Conservation (phyloP, 192 early-diverging fungal genomes). For the Entomortierella lignicola region DNA sequence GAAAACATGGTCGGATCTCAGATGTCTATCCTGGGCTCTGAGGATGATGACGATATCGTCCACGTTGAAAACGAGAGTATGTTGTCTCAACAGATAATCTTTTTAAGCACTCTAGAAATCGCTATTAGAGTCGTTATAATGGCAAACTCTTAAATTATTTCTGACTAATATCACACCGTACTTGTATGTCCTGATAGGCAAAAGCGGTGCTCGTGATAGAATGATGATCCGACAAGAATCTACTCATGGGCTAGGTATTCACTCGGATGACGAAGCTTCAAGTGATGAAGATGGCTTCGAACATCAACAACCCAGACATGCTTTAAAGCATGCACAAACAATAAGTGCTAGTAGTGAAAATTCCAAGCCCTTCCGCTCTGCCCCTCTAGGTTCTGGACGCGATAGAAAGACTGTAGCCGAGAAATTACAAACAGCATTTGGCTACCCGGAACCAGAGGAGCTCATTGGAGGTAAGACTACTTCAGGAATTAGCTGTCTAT, state of each 20-base stretch:
- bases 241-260: slow-evolving; percentile 41
- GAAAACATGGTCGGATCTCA: slow-evolving; percentile 44
- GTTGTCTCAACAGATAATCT: no score
- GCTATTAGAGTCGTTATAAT: no score
- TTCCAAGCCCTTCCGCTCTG: slow-evolving; percentile 11
- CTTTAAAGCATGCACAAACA: neutral
- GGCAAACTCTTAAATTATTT: no score
- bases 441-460: slow-evolving; percentile 38
- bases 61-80: slow-evolving; percentile 38
- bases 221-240: slow-evolving; percentile 35
- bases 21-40: slow-evolving; percentile 31
- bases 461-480: slow-evolving; percentile 31
- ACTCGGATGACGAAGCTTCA: slow-evolving; percentile 38
- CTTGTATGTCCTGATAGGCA: slow-evolving; percentile 4
- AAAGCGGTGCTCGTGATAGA: neutral
- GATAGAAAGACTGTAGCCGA: slow-evolving; percentile 43
- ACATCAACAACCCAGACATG: neutral
- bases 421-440: slow-evolving; percentile 43
- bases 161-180: neutral
- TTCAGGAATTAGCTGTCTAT: no score
- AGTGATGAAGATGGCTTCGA: slow-evolving; percentile 22
- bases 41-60: slow-evolving; percentile 51
- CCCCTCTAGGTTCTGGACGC: slow-evolving; percentile 11
- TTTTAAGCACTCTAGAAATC: no score
- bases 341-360: slow-evolving; percentile 7